Evolutionary conservation across 2,329 filamentous ascomycete genomes (phyloP).

Genomic region (Pseudogymnoascus sp.): DNA sequence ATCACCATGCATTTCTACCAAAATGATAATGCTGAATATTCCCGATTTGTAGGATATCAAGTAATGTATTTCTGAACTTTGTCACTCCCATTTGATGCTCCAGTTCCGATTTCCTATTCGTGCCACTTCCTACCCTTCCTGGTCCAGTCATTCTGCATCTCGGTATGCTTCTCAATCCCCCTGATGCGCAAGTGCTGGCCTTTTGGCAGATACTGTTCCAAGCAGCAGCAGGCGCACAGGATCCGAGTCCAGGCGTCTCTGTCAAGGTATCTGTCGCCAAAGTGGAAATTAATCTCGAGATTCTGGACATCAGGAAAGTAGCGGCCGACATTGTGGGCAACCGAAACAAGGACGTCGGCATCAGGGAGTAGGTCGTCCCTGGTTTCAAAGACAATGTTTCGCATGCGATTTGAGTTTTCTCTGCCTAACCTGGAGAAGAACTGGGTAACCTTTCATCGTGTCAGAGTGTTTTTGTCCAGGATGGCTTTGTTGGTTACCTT

Average conservation of each 20-base stretch:
- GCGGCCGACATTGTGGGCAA: not conserved
- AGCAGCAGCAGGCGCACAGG: not conserved
- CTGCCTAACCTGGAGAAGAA: not conserved
- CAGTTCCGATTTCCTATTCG: not conserved
- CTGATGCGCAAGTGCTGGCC: constrained; percentile 3
- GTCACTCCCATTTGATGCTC: not conserved
- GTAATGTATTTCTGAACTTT: constrained; percentile 8
- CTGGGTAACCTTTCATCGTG: not conserved
- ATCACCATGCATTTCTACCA: not conserved
- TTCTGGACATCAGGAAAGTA: constrained; percentile 8
- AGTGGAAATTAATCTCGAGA: constrained; percentile 5
- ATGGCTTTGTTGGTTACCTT: constrained; percentile 1
- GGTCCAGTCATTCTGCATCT: constrained; percentile 3
- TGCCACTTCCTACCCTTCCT: constrained; percentile 6
- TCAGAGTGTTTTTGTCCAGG: not conserved
- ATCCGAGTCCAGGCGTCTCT: not conserved
- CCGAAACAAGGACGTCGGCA: constrained; percentile 1
- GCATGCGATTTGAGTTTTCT: not conserved
- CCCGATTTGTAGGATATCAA: constrained; percentile 5
- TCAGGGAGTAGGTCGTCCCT: not conserved
- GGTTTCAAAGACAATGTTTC: constrained; percentile 2
- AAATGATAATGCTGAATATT: not conserved
- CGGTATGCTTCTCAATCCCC: constrained; percentile 1
- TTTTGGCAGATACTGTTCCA: not conserved
- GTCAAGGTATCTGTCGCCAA: not conserved